Percentiles rank a stretch among this genome's conserved stretches.
Evolutionary conservation across 352 stramenopile genomes (phyloP).

Genomic region (Phytophthora capsici): DNA sequence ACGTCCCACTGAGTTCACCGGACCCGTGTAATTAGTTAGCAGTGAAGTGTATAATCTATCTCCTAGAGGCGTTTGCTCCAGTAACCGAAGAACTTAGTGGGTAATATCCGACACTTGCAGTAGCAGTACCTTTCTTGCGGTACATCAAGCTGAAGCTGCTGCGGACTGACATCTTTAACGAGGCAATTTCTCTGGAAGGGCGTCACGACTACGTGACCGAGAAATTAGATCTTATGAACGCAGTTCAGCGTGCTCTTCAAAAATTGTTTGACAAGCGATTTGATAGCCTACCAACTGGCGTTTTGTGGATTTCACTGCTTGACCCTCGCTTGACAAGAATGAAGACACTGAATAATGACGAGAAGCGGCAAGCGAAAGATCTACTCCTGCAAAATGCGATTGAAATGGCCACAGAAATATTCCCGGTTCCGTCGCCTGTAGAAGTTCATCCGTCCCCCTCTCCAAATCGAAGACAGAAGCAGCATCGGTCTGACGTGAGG

Average conservation of each 20-base stretch:
- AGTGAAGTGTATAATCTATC: neutral
- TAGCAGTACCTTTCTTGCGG: neutral
- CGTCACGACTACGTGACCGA: neutral
- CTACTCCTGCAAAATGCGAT: no score
- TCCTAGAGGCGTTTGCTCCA: neutral
- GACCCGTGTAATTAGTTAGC: neutral
- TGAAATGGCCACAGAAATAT: no score
- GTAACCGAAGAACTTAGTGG: neutral
- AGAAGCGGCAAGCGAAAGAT: no score
- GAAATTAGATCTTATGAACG: neutral
- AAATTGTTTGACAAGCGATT: no score
- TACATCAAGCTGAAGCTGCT: neutral
- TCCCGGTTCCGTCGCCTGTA: no score
- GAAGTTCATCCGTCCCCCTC: no score
- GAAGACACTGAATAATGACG: no score
- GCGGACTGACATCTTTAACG: neutral
- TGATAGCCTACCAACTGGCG: no score
- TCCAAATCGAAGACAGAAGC: no score
- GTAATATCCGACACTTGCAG: neutral
- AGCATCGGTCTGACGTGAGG: no score
- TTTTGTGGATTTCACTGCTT: no score
- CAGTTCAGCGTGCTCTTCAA: neutral
- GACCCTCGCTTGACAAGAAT: no score
- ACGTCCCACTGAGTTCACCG: neutral
- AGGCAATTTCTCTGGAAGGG: neutral